phyloP scores from a whole-genome alignment of 768 basidiomycete species.

The Myochromella boudieri region DNA sequence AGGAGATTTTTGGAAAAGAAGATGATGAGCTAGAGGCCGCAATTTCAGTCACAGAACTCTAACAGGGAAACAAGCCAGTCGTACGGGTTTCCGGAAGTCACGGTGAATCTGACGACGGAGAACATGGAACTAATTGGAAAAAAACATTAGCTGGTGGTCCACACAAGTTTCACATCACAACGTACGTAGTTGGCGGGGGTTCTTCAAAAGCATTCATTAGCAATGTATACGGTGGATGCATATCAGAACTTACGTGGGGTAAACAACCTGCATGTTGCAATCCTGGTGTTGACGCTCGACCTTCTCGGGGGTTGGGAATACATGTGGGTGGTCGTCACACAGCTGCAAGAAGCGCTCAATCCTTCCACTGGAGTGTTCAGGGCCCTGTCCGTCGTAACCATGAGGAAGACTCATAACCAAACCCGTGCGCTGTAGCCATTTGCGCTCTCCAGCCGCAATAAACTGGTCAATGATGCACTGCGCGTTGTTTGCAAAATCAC shows the following conservation, averaged over 20 bases:
- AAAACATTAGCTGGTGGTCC: constrained; percentile 5
- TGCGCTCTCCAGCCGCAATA: constrained; percentile 94
- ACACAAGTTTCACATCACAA: not conserved
- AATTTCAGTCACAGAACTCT: not conserved
- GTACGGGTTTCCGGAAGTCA: constrained; percentile 95
- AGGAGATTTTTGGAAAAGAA: constrained; percentile 98
- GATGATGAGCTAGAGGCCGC: constrained; percentile 62
- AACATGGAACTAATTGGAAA: constrained; percentile 75
- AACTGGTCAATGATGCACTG: constrained; percentile 99
- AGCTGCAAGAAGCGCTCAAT: constrained; percentile 97
- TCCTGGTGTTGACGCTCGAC: constrained; percentile 96
- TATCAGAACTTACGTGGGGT: constrained; percentile 73
- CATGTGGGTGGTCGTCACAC: constrained; percentile 93
- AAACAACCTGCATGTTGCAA: constrained; percentile 99
- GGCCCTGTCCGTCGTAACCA: constrained; percentile 98
- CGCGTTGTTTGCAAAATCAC: constrained; percentile 97
- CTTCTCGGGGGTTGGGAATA: constrained; percentile 87
- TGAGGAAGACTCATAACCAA: constrained; percentile 89
- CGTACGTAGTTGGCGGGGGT: constrained; percentile 93
- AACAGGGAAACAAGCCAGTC: constrained; percentile 16
- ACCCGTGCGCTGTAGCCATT: constrained; percentile 95
- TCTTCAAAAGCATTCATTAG: constrained; percentile 34
- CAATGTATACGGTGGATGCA: constrained; percentile 1
- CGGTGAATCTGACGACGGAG: constrained; percentile 96
- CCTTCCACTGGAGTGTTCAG: constrained; percentile 95